Percentiles rank a stretch among this genome's conserved stretches.
These are phyloP conservation scores for Boletus tylopilopsis DNA, from an alignment of 768 basidiomycete genomes.

Conservation along the genomic window DNA sequence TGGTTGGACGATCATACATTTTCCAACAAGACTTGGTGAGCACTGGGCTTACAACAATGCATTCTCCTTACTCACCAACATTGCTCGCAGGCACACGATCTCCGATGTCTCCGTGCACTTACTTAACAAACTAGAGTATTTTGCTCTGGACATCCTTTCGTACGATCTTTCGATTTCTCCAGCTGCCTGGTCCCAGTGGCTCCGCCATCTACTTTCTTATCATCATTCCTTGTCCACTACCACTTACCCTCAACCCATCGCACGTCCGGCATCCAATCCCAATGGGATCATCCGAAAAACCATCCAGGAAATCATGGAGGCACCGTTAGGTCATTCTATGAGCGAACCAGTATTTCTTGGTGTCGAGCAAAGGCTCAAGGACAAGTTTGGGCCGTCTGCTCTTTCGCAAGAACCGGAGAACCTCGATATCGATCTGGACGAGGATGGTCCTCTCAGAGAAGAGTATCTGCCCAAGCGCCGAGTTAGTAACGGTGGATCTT, in stretches of 20 bases:
- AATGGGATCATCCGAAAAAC: slow-evolving; percentile 63
- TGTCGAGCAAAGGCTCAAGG: slow-evolving; percentile 59
- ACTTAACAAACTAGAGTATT: slow-evolving; percentile 67
- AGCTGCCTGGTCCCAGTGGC: slow-evolving; percentile 68
- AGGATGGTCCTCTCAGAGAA: slow-evolving; percentile 77
- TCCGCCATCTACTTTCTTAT: slow-evolving; percentile 59
- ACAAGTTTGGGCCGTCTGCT: slow-evolving; percentile 45
- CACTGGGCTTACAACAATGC: background rate
- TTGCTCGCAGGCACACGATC: slow-evolving; percentile 63
- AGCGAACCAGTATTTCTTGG: slow-evolving; percentile 68
- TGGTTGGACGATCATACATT: slow-evolving; percentile 89
- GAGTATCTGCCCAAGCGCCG: slow-evolving; percentile 78
- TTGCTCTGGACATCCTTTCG: slow-evolving; percentile 65
- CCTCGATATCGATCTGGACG: slow-evolving; percentile 75
- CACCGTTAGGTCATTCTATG: slow-evolving; percentile 33
- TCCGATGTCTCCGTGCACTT: slow-evolving; percentile 69
- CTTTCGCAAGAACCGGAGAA: slow-evolving; percentile 41
- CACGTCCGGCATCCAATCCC: slow-evolving; percentile 70
- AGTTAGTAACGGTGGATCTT: slow-evolving; percentile 16
- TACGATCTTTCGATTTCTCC: slow-evolving; percentile 69
- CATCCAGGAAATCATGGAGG: slow-evolving; percentile 66
- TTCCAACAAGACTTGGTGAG: slow-evolving; percentile 85
- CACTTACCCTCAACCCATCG: slow-evolving; percentile 67
- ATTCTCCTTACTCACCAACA: slow-evolving; percentile 1
- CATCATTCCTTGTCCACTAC: slow-evolving; percentile 61